Conservation (phyloP, 2,329 filamentous ascomycete genomes). For the Aureobasidium sp. region DNA sequence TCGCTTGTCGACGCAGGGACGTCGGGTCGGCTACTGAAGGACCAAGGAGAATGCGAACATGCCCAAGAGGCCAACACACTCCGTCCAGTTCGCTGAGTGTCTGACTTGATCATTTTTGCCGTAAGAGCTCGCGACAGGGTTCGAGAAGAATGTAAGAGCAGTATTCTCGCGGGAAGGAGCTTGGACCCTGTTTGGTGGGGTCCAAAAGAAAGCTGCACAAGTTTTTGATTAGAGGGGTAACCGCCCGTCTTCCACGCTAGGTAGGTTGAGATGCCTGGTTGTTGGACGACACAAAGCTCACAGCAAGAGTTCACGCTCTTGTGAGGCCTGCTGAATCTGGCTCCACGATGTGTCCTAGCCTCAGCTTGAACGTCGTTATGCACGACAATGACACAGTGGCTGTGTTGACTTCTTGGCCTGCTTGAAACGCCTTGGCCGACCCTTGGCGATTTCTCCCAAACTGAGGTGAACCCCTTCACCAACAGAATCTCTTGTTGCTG, state of each 20-base stretch:
- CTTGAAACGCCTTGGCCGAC: neutral
- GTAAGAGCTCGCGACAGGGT: too few species aligned
- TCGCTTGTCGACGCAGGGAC: neutral
- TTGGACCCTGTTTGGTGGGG: slow-evolving; percentile 7
- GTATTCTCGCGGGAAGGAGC: neutral
- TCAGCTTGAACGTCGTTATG: too few species aligned
- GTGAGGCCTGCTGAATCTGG: neutral
- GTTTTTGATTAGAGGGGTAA: neutral
- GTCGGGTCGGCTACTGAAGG: neutral
- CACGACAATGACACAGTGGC: neutral
- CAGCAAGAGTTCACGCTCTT: neutral
- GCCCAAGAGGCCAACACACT: neutral
- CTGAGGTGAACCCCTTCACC: neutral
- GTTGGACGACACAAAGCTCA: neutral
- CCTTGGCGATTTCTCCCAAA: neutral
- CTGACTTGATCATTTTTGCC: too few species aligned
- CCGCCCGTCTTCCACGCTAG: neutral
- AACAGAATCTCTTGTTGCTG: neutral
- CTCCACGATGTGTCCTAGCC: neutral
- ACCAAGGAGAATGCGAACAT: neutral
- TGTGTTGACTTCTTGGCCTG: neutral
- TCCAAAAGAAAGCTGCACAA: neutral
- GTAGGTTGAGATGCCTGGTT: neutral
- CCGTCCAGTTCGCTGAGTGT: neutral
- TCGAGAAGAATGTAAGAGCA: too few species aligned